phyloP scores from a whole-genome alignment of 2,329 filamentous ascomycete species.

The Thermochaetoides dissita region DNA sequence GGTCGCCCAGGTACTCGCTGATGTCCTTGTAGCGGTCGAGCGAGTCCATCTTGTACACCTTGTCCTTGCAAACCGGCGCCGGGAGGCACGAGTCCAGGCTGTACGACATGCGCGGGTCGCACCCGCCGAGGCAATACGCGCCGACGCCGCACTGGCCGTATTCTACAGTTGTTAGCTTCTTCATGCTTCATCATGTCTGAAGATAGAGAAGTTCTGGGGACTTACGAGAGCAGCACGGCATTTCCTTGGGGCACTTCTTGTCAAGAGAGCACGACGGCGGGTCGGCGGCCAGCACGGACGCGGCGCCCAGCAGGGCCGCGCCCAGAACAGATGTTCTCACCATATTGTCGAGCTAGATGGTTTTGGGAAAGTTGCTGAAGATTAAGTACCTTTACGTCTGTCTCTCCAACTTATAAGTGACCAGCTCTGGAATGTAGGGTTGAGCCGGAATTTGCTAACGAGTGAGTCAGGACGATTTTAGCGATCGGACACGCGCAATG shows the following conservation, averaged over 20 bases:
- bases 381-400: too few species aligned
- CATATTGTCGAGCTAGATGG: too few species aligned
- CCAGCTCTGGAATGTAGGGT: too few species aligned
- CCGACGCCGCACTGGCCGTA: slow-evolving; percentile 89
- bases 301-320: slow-evolving; percentile 26
- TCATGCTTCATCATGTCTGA: background rate
- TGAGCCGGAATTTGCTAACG: too few species aligned
- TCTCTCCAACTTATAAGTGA: too few species aligned
- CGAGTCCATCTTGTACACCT: slow-evolving; percentile 58
- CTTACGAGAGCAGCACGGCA: slow-evolving; percentile 73
- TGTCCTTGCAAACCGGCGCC: slow-evolving; percentile 64
- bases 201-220: slow-evolving; percentile 14
- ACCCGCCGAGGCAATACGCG: slow-evolving; percentile 90
- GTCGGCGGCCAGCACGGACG: slow-evolving; percentile 23
- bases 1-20: slow-evolving; percentile 73
- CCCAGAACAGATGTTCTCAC: slow-evolving; percentile 15
- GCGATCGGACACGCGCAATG: too few species aligned
- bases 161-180: slow-evolving; percentile 38
- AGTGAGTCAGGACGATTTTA: too few species aligned
- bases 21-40: slow-evolving; percentile 59
- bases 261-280: slow-evolving; percentile 30
- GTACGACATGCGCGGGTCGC: slow-evolving; percentile 76
- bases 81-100: slow-evolving; percentile 74
- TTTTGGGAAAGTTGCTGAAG: too few species aligned
- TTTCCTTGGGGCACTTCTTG: slow-evolving; percentile 53